Percentiles rank a stretch among this genome's conserved stretches.
Evolutionary conservation across 2,329 filamentous ascomycete genomes (phyloP).

Genomic region (Xylariaceae sp.): DNA sequence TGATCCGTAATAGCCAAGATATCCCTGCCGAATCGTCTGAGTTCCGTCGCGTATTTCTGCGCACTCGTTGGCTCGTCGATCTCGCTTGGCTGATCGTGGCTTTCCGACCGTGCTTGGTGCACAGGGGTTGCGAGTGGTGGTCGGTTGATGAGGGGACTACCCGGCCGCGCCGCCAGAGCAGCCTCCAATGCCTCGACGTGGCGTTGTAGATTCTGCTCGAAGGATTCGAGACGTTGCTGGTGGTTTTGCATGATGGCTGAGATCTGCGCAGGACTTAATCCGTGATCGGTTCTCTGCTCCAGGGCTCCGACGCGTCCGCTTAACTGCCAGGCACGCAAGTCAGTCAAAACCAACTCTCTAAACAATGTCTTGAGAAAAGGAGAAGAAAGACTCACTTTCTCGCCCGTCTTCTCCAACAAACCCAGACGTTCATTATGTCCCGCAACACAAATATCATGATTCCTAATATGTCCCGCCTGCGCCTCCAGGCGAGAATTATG

Average conservation of each 20-base stretch:
- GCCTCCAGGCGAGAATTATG: conserved; percentile 8
- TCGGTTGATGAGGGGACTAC: not conserved
- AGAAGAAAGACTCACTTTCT: conserved; percentile 12
- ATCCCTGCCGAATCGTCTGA: conserved; percentile 10
- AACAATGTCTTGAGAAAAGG: no score
- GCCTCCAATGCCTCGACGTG: conserved; percentile 16
- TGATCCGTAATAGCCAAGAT: conserved; percentile 16
- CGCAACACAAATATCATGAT: conserved; percentile 14
- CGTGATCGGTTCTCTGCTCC: conserved; percentile 18
- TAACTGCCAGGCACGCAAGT: conserved; percentile 1
- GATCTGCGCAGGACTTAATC: conserved; percentile 18
- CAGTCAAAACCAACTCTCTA: no score
- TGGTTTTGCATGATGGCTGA: conserved; percentile 20
- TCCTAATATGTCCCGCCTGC: conserved; percentile 8
- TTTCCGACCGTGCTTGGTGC: conserved; percentile 2
- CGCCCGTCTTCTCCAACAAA: conserved; percentile 11
- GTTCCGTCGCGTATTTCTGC: conserved; percentile 1
- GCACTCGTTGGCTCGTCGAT: not conserved
- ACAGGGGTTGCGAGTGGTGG: conserved; percentile 4
- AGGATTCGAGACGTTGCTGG: conserved; percentile 20
- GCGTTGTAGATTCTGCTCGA: conserved; percentile 15
- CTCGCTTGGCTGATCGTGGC: conserved; percentile 3
- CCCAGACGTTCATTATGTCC: conserved; percentile 13
- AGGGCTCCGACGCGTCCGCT: conserved; percentile 9
- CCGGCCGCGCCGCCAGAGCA: conserved; percentile 3